Evolutionary conservation across 2,329 filamentous ascomycete genomes (phyloP).

Genomic region (Verticillium albo-atrum): DNA sequence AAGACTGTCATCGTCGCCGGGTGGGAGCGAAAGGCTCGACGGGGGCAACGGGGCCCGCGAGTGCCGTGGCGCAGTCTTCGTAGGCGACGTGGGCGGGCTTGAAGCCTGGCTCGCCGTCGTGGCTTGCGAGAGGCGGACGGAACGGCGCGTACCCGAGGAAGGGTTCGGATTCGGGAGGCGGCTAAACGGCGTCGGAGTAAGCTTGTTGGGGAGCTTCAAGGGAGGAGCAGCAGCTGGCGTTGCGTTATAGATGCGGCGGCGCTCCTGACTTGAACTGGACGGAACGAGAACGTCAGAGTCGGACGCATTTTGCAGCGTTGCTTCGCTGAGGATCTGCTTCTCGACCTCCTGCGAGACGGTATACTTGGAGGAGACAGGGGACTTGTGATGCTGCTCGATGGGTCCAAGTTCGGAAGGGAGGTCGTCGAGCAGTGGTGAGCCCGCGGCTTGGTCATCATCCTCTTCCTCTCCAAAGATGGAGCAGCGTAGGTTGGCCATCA

Average conservation of each 20-base stretch:
- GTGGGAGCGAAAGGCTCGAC: constrained; percentile 14
- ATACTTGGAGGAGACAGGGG: not conserved
- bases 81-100: constrained; percentile 23
- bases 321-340: constrained; percentile 46
- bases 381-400: constrained; percentile 6
- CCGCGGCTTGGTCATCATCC: constrained; percentile 10
- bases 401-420: not conserved
- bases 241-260: not conserved
- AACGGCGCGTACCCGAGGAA: constrained; percentile 7
- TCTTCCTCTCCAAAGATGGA: constrained; percentile 37
- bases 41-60: constrained; percentile 1
- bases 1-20: constrained; percentile 15
- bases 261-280: constrained; percentile 19
- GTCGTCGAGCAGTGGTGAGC: not conserved
- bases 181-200: constrained; percentile 9
- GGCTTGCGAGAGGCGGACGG: constrained; percentile 21
- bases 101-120: constrained; percentile 31
- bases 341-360: constrained; percentile 49
- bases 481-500: constrained; percentile 53
- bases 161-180: constrained; percentile 6
- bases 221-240: not conserved
- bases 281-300: constrained; percentile 24
- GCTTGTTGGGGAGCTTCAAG: constrained; percentile 1
- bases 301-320: constrained; percentile 24
- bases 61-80: constrained; percentile 19